A percentile compares a stretch with the other conserved stretches of the same genome.
Evolutionary conservation across 306 rosid genomes (phyloP).

Genomic region (Acacia melanoxylon): DNA sequence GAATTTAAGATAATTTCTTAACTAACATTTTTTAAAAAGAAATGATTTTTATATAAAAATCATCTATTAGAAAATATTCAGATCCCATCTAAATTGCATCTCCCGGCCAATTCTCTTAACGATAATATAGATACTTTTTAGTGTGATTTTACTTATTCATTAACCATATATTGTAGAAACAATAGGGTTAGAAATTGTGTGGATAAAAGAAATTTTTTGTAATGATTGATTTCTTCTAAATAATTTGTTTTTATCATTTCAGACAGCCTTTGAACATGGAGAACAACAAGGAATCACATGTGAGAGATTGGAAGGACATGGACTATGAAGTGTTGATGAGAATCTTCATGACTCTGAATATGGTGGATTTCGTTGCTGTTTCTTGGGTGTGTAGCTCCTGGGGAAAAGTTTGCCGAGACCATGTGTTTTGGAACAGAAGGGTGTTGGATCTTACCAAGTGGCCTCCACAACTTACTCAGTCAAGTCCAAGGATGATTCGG

Average conservation of each 20-base stretch:
- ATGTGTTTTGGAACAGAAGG: slow-evolving; percentile 23
- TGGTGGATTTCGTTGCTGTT: slow-evolving; percentile 24
- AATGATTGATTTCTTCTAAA: neutral
- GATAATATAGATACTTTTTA: neutral
- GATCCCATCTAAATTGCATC: too few species aligned
- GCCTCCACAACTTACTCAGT: neutral
- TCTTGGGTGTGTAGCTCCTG: slow-evolving; percentile 30
- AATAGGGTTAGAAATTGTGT: neutral
- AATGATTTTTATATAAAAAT: too few species aligned
- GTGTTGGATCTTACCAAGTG: slow-evolving; percentile 1
- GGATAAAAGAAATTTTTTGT: neutral
- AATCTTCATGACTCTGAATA: slow-evolving; percentile 25
- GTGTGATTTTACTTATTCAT: neutral
- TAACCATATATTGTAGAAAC: neutral
- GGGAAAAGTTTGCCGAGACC: slow-evolving; percentile 5
- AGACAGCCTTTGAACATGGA: neutral
- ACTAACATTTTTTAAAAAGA: too few species aligned
- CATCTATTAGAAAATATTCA: too few species aligned
- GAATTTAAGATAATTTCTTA: too few species aligned
- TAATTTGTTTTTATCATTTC: neutral
- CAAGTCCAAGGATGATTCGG: neutral
- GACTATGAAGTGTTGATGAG: neutral
- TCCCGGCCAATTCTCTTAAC: too few species aligned
- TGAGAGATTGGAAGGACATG: neutral
- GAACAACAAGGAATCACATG: neutral